These are phyloP conservation scores for Aspergillus conjunctus DNA, from an alignment of 495 filamentous ascomycete genomes.

Conservation along the genomic window DNA sequence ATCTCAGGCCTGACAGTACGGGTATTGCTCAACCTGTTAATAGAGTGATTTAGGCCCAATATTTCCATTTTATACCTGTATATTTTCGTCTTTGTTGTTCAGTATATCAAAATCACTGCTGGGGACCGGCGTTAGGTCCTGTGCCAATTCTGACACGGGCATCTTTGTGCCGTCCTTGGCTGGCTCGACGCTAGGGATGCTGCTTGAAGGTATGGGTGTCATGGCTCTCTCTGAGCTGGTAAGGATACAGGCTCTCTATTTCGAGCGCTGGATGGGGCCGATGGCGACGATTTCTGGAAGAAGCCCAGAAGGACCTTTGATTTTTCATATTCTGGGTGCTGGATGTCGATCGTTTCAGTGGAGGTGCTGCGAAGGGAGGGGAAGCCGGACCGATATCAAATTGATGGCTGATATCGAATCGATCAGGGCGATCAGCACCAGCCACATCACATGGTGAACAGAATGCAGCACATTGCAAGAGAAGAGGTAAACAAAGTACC, in stretches of 20 bases:
- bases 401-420: too few relatives aligned
- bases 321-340: constrained; percentile 62
- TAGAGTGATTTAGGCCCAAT: constrained; percentile 9
- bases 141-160: constrained; percentile 45
- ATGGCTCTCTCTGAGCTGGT: constrained; percentile 45
- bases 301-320: constrained; percentile 81
- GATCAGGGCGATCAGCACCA: too few relatives aligned
- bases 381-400: too few relatives aligned
- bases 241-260: constrained; percentile 43
- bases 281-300: constrained; percentile 69
- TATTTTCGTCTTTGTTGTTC: constrained; percentile 33
- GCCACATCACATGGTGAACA: too few relatives aligned
- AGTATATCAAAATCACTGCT: constrained; percentile 67
- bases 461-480: too few relatives aligned
- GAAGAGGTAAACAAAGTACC: too few relatives aligned
- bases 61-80: constrained; percentile 26
- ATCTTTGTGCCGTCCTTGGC: constrained; percentile 36
- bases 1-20: too few relatives aligned
- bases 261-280: constrained; percentile 40
- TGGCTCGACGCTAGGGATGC: too few relatives aligned
- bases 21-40: constrained; percentile 6
- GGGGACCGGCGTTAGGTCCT: constrained; percentile 68
- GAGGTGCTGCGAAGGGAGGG: constrained; percentile 41
- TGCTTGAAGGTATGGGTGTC: too few relatives aligned
- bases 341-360: constrained; percentile 49